Base-by-base conservation (phyloP, 768 basidiomycete genomes). In the Leccinum incarnatum region DNA sequence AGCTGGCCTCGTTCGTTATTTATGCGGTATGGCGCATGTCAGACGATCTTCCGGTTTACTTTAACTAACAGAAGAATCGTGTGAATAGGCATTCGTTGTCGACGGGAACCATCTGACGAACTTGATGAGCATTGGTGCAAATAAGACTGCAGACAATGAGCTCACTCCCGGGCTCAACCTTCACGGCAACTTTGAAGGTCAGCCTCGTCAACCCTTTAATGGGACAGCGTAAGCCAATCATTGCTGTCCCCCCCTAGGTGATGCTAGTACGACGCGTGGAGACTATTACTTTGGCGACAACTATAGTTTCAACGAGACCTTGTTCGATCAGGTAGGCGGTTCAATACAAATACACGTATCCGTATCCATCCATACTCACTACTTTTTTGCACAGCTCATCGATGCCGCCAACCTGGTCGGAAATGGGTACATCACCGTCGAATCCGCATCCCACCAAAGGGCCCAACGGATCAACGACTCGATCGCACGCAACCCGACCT, bases 71-170 rank as follows among this genome's bases (percentile, higher is more conserved):
- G 3, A 51, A 17, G 34, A 9, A 37, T 51, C 29, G 25, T 37
- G 7, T 34, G n/a, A 51, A 55, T 30, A 69, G 69, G 57, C 69
- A 23, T 69, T 69, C 21, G 0, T 69, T 25, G 68, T 69, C 10
- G 68, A 69, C 17, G 68, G 68, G 4, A 69, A 70, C n/a, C 68
- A 68, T 21, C 52, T 69, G 58, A 69, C 68, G 15, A 68, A 68
- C 29, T 56, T 69, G 63, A 68, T 68, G 68, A 59, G 55, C 50
- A 68, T 68, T 23, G 67, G 68, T 49, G 63, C 63, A 52, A 69
- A 69, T 23, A 55, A 56, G 23, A 69, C 68, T 12, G 58, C 50
- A 14, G 30, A 60, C 0, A 32, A 10, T 45, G 29, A 59, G 36
- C 34, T 63, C 51, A 65, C 60, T 19, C 66, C 66, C 0, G 68